A percentile compares a stretch with the other conserved stretches of the same genome.
phyloP scores from a whole-genome alignment of 2,329 filamentous ascomycete species.

The Neonectria neomacrospora region DNA sequence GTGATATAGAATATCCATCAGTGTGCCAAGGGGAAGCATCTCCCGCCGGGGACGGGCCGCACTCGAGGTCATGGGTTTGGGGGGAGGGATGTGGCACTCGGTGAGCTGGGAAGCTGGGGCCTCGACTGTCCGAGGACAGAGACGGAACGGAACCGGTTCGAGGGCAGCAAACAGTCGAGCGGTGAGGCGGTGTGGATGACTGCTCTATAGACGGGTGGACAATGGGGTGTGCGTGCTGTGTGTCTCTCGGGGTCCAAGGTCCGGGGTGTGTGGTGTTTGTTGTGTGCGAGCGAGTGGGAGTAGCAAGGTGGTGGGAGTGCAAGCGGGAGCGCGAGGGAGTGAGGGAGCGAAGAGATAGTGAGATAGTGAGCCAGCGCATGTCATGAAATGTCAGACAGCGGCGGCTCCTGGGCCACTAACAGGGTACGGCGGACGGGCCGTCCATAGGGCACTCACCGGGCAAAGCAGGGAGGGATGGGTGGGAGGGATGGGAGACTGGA shows the following conservation, averaged over 20 bases:
- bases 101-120: constrained; percentile 39
- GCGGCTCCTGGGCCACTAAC: constrained; percentile 37
- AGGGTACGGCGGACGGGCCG: constrained; percentile 44
- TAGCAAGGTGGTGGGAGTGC: constrained; percentile 6
- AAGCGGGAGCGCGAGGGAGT: background rate
- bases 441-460: constrained; percentile 34
- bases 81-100: constrained; percentile 45
- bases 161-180: constrained; percentile 33
- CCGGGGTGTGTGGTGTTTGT: constrained; percentile 25
- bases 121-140: constrained; percentile 35
- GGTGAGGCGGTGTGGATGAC: constrained; percentile 44
- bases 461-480: constrained; percentile 38
- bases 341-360: background rate
- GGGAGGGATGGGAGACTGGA: constrained; percentile 24
- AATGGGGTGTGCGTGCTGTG: constrained; percentile 24
- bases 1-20: constrained; percentile 35
- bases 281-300: constrained; percentile 26
- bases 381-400: constrained; percentile 33
- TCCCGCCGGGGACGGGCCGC: constrained; percentile 35
- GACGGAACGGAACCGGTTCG: constrained; percentile 13
- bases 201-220: constrained; percentile 6
- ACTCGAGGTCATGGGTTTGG: constrained; percentile 42
- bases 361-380: constrained; percentile 1
- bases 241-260: constrained; percentile 9
- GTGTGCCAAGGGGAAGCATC: constrained; percentile 28